Evolutionary conservation across 495 filamentous ascomycete genomes (phyloP), one percentile per base, ranked within the genome.

Genomic region (Daldinia loculata): DNA sequence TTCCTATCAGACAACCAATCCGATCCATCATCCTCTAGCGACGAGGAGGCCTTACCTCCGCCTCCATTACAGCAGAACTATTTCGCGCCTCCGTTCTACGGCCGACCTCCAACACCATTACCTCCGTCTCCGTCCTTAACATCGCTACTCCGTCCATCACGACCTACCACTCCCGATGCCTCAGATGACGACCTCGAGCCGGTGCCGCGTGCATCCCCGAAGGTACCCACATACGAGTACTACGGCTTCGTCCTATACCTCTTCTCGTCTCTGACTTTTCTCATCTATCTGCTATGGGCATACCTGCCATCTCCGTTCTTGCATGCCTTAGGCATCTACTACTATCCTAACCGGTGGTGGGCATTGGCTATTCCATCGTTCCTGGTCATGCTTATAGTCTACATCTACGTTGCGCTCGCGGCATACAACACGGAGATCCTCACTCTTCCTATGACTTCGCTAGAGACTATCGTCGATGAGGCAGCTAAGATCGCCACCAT

Each of bases 291-390:
- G 9, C 86, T 98, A 2, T 99, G 96, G 95, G 91, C 92, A 12
- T 98, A 93, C 77, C 89, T 97, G 3, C 95, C 95, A 0, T 93
- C 92, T 19, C 92, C 93, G 0, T 93, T 98, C 78, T 85, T 99
- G 26, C 93, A 97, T 77, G 92, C 94, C 63, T 84, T 98, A 29
- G 95, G 95, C 8, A 96, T 99, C 56, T 90, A 93, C 82, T 98
- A 98, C 84, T 99, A 97, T 70, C 95, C 96, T 3, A 92, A 97
- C 77, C 89, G 95, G 24, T 99, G 95, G 95, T 99, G 95, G 95
- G 91, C 91, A 30, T 84, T 99, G 9, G 95, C 95, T 1, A 88
- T 98, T 15, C 95, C 95, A 1, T 88, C 90, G 3, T 98, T 93
- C 82, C 80, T 98, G 50, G 95, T 98, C 53, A 95, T 97, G 88